Evolutionary conservation across 1,284 basidiomycete species (phyloP), one percentile per base, ranked within the genome.

Genomic region (Stygiomarasmius scandens): DNA sequence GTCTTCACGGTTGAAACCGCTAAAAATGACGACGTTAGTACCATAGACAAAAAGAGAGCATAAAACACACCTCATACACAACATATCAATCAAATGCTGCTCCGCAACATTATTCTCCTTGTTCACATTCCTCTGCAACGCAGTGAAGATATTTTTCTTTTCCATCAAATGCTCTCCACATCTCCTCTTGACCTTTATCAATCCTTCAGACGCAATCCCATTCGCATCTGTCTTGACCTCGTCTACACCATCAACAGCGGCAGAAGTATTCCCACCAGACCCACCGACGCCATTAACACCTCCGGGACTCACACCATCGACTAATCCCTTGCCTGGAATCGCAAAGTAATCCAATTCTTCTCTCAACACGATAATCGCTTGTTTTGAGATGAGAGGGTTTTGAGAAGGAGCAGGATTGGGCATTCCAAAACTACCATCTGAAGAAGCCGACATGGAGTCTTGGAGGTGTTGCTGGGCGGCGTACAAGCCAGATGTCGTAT

Each of bases 101-200:
- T 99, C 96, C 16, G 96, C 96, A 63, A 98, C 81, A 71, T 99
- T 99, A 74, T 98, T 98, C 79, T 98, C 96, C 80, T 97, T 97
- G 78, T 97, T 97, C 60, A 99, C 95, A 74, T 99, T 99, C 66
- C 97, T 82, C 80, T 99, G 96, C 59, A 99, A 77, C 22, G 96
- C 96, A 1, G 97, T 97, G 71, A 99, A 99, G 68, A 99, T 98
- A 71, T 90, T 93, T 67, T 84, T 84, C 71, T 94, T 92, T 60
- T 92, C 89, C 69, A 98, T 88, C 61, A 99, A 80, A 63, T 91
- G 91, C 61, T 89, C 83, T 14, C 97, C 96, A 64, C 93, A 96
- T 64, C 84, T 83, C 65, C 84, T 80, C 77, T 96, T 98, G 61
- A 93, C 77, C 58, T 88, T 86, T 58, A 90, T 76, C 68, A 95